Conservation (phyloP, 495 filamentous ascomycete genomes). For the Xylaria longipes region DNA sequence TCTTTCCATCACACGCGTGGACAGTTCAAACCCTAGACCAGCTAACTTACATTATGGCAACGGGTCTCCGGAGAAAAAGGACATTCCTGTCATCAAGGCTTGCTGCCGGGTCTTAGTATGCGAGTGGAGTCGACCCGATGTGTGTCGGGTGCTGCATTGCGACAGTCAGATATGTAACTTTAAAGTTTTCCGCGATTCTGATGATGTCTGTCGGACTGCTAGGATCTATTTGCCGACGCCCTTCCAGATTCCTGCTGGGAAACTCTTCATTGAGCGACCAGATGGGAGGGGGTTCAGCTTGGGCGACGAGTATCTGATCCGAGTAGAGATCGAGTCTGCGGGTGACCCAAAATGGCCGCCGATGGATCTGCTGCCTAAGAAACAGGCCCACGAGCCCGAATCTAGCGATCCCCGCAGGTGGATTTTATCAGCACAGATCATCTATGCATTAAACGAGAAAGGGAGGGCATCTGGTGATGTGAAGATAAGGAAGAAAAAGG, state of each 20-base stretch:
- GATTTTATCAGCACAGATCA: conserved; percentile 48
- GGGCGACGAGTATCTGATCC: conserved; percentile 52
- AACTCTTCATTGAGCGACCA: conserved; percentile 53
- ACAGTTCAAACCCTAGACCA: conserved; percentile 29
- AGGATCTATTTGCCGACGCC: conserved; percentile 52
- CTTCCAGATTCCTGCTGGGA: conserved; percentile 54
- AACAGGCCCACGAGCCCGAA: conserved; percentile 35
- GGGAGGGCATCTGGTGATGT: conserved; percentile 47
- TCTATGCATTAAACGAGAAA: conserved; percentile 48
- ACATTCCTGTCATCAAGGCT: conserved; percentile 46
- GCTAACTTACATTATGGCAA: conserved; percentile 25
- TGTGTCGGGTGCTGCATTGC: conserved; percentile 45
- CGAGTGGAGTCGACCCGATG: conserved; percentile 35
- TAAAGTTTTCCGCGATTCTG: conserved; percentile 51
- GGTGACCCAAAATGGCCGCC: conserved; percentile 58
- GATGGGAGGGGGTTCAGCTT: conserved; percentile 50
- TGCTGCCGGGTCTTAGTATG: conserved; percentile 54
- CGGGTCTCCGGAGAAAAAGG: conserved; percentile 44
- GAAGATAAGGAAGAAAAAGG: conserved; percentile 44
- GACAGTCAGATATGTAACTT: conserved; percentile 57
- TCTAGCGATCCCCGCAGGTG: conserved; percentile 42
- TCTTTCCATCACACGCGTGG: conserved; percentile 54
- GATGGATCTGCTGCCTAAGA: conserved; percentile 43
- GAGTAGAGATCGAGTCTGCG: conserved; percentile 55
- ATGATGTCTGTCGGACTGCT: conserved; percentile 47